phyloP scores from a whole-genome alignment of 1,284 basidiomycete genomes.

The Sanghuangporus weigelae region DNA sequence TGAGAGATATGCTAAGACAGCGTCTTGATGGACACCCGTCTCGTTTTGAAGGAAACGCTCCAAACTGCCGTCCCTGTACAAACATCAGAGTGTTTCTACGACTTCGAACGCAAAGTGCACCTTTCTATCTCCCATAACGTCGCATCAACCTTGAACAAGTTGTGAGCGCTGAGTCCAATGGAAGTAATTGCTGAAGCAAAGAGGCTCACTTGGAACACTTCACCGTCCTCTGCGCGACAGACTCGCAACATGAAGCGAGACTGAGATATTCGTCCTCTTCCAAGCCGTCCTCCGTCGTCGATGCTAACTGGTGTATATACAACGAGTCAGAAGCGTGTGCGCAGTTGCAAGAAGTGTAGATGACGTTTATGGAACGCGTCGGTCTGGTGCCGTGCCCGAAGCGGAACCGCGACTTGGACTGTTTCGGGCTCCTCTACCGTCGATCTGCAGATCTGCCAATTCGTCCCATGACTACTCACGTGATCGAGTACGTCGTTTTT shows the following conservation, averaged over 20 bases:
- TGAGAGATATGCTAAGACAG: constrained; percentile 69
- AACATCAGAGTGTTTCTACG: constrained; percentile 2
- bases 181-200: background rate
- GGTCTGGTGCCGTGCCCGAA: background rate
- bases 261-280: background rate
- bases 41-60: constrained; percentile 64
- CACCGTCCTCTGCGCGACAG: constrained; percentile 71
- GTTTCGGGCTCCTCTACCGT: background rate
- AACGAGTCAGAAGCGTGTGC: background rate
- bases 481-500: background rate
- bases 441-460: background rate
- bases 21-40: constrained; percentile 58
- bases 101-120: constrained; percentile 30
- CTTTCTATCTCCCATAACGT: constrained; percentile 69
- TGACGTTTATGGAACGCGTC: background rate
- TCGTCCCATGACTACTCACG: background rate
- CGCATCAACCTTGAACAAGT: constrained; percentile 46
- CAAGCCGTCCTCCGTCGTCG: background rate
- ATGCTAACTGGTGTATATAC: background rate
- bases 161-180: background rate
- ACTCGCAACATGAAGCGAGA: constrained; percentile 53
- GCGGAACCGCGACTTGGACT: background rate
- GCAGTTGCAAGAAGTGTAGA: background rate
- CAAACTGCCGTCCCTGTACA: constrained; percentile 49
- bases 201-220: constrained; percentile 40